Conservation (phyloP, 2,329 filamentous ascomycete species). For the Aspergillus sojae region DNA sequence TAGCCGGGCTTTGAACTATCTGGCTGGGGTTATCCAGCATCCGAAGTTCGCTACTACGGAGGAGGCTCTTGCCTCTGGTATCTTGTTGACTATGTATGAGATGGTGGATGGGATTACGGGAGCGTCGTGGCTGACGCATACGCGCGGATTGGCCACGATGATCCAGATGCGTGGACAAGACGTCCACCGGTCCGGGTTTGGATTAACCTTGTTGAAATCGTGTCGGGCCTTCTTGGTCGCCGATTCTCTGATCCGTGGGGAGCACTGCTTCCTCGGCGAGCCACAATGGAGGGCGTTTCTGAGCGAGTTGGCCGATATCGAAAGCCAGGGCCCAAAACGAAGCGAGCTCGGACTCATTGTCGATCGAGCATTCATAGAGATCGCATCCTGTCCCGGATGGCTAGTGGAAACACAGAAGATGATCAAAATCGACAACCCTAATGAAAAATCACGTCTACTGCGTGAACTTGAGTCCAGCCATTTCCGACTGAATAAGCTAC, state of each 20-base stretch:
- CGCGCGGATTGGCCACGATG: slow-evolving; percentile 6
- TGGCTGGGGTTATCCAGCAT: not conserved
- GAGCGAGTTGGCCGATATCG: not conserved
- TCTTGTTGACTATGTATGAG: slow-evolving; percentile 14
- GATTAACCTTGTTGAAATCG: not conserved
- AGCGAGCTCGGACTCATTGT: not conserved
- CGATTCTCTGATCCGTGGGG: not conserved
- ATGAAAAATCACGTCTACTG: not conserved
- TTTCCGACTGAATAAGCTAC: not conserved
- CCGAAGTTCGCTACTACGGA: not conserved
- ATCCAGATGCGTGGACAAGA: slow-evolving; percentile 10
- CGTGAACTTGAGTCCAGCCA: not conserved
- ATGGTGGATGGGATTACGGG: slow-evolving; percentile 7
- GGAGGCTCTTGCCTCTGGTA: slow-evolving; percentile 8
- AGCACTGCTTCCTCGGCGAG: not conserved
- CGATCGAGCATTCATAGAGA: not conserved
- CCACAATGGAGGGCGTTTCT: not conserved
- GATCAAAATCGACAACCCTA: not conserved
- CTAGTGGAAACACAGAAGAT: not conserved
- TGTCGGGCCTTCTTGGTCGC: not conserved
- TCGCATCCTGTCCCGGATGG: not conserved
- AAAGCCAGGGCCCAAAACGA: not conserved
- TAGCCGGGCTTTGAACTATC: not conserved
- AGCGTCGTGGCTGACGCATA: slow-evolving; percentile 9
- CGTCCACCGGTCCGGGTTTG: not conserved